These are phyloP conservation scores for Boletus bicolor DNA, from an alignment of 768 basidiomycete species.

Conservation along the genomic window DNA sequence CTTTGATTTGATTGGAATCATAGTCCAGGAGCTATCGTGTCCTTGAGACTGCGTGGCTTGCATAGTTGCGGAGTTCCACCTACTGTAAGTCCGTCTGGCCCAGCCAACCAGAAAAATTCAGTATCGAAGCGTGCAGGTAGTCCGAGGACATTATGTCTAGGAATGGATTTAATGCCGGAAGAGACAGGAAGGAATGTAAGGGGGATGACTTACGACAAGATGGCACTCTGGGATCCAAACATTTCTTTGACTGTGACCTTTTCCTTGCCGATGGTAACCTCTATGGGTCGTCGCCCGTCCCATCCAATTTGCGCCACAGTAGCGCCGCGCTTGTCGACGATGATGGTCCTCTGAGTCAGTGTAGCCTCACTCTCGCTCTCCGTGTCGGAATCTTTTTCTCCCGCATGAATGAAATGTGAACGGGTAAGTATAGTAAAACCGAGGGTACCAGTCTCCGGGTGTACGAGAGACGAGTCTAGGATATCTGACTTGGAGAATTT, in stretches of 20 bases:
- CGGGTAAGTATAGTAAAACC: constrained; percentile 50
- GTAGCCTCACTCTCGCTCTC: constrained; percentile 25
- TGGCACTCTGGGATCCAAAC: constrained; percentile 53
- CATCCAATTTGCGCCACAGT: constrained; percentile 49
- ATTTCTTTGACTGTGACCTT: constrained; percentile 50
- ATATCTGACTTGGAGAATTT: constrained; percentile 59
- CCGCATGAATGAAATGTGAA: constrained; percentile 29
- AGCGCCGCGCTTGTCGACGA: constrained; percentile 41
- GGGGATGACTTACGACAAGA: constrained; percentile 45
- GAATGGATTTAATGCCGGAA: background rate
- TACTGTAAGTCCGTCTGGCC: constrained; percentile 51
- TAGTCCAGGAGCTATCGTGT: constrained; percentile 48
- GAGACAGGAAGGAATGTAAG: background rate
- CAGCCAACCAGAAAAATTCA: constrained; percentile 58
- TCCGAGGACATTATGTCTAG: constrained; percentile 55
- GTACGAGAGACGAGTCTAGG: constrained; percentile 52
- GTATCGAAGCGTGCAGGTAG: constrained; percentile 63
- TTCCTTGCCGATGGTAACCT: constrained; percentile 50
- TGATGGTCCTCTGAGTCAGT: constrained; percentile 40
- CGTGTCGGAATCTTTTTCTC: constrained; percentile 28
- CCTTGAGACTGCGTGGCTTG: constrained; percentile 4
- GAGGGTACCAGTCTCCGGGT: constrained; percentile 47
- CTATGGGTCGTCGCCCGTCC: constrained; percentile 49
- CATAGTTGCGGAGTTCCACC: constrained; percentile 14
- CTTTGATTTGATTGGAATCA: constrained; percentile 47